These are phyloP conservation scores for Leccinum boreale DNA, from an alignment of 768 basidiomycete genomes.

Conservation along the genomic window DNA sequence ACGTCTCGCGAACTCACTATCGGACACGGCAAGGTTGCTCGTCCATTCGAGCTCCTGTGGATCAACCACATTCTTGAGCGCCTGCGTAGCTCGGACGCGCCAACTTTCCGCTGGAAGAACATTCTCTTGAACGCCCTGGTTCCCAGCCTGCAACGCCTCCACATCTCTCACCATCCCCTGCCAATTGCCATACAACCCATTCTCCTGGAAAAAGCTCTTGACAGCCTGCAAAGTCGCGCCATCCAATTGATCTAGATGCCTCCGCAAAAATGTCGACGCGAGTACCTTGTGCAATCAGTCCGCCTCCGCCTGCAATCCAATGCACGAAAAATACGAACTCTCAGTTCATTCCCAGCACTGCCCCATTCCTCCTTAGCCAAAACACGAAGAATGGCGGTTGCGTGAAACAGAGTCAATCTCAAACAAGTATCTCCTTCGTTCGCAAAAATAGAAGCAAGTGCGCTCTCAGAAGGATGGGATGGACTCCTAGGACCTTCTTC, in stretches of 20 bases:
- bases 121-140: neutral
- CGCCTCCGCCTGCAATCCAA: neutral
- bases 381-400: conserved; percentile 35
- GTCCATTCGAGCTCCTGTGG: conserved; percentile 52
- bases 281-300: conserved; percentile 20
- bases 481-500: conserved; percentile 36
- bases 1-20: conserved; percentile 40
- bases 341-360: conserved; percentile 27
- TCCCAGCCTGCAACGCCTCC: conserved; percentile 7
- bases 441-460: conserved; percentile 22
- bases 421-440: conserved; percentile 24
- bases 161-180: conserved; percentile 10
- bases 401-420: conserved; percentile 32
- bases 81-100: conserved; percentile 27
- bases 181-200: conserved; percentile 14
- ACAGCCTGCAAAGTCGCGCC: conserved; percentile 19
- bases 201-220: conserved; percentile 18
- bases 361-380: conserved; percentile 40
- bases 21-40: conserved; percentile 44
- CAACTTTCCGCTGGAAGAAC: conserved; percentile 7
- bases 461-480: conserved; percentile 12
- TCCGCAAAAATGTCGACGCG: conserved; percentile 30
- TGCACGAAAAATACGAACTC: conserved; percentile 27
- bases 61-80: conserved; percentile 39
- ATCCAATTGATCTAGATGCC: conserved; percentile 30